Evolutionary conservation across 2,329 filamentous ascomycete genomes (phyloP).

Genomic region (Talaromyces sp.): DNA sequence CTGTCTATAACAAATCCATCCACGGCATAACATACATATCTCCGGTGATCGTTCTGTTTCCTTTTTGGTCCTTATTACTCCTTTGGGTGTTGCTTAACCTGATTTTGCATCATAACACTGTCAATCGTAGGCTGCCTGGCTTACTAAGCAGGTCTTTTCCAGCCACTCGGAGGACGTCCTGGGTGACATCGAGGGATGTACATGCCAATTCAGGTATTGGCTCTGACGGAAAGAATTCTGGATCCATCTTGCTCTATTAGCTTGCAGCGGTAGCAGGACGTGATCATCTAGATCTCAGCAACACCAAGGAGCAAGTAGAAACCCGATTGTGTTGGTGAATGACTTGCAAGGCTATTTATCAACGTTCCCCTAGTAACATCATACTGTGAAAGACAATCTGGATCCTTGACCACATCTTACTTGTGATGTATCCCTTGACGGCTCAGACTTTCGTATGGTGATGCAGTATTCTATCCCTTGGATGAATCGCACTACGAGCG

Average conservation of each 20-base stretch:
- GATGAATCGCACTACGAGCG: neutral
- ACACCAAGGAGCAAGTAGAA: neutral
- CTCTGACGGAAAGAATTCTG: neutral
- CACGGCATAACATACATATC: neutral
- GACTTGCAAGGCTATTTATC: no score
- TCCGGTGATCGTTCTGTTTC: neutral
- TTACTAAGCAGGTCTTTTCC: neutral
- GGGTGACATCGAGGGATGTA: neutral
- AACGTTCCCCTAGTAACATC: neutral
- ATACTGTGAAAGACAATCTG: neutral
- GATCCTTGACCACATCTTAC: neutral
- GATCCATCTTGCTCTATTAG: neutral
- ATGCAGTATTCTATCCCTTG: neutral
- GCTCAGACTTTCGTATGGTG: neutral
- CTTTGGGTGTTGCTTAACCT: neutral
- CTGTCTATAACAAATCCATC: neutral
- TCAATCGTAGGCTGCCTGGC: neutral
- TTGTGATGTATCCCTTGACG: neutral
- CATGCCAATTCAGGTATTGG: neutral
- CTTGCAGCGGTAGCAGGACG: neutral
- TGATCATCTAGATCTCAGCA: neutral
- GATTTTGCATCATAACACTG: neutral
- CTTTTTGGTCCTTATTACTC: neutral
- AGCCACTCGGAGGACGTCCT: neutral
- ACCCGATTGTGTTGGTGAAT: neutral